Base-by-base conservation (phyloP, 1,284 basidiomycete species). In the Cutaneotrichosporon arboriforme region DNA sequence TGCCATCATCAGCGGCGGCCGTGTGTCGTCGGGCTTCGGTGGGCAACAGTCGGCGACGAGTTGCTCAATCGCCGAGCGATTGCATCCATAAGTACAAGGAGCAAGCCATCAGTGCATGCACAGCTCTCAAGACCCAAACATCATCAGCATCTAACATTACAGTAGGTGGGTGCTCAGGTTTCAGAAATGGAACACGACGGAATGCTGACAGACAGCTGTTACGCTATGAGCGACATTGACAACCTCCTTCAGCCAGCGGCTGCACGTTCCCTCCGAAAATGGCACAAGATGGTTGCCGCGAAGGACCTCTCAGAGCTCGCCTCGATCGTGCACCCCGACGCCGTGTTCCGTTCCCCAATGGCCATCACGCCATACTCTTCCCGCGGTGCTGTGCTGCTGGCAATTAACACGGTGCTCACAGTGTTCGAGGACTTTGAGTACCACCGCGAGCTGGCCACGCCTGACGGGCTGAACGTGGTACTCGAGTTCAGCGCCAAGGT, bases 381-480 rank as follows among this genome's bases (percentile, higher is more conserved):
- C 7, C 47, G 51, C 41, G 37, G n/a, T 7, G 57, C 57, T 4
- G 48, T 59, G 20, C 7, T 53, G 18, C 48, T 59, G 33, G 51
- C 41, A 10, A 47, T 59, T 33, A 17, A n/a, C 12, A 59, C 54
- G 2, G 57, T 59, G 31, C 23, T 53, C 45, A 47, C 36, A 8
- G 43, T 59, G 35, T 55, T 59, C 38, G n/a, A 55, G 42, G 33
- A 59, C 41, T 59, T 59, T 22, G 51, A 35, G 12, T 59, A 59
- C 54, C 35, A 59, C 51, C 57, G 57, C 35, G 4, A 49, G 33
- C 48, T 59, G 14, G 53, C 49, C 0, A 45, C 15, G 1, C 35
- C 50, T 4, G 57, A 59, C 34, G 57, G 57, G 0, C 41, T 53
- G 13, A 50, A 37, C 38, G 54, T 59, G 37, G 38, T 53, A 10